Base-by-base conservation (phyloP, 192 early-diverging fungal species). In the Dimargaris cristalligena region DNA sequence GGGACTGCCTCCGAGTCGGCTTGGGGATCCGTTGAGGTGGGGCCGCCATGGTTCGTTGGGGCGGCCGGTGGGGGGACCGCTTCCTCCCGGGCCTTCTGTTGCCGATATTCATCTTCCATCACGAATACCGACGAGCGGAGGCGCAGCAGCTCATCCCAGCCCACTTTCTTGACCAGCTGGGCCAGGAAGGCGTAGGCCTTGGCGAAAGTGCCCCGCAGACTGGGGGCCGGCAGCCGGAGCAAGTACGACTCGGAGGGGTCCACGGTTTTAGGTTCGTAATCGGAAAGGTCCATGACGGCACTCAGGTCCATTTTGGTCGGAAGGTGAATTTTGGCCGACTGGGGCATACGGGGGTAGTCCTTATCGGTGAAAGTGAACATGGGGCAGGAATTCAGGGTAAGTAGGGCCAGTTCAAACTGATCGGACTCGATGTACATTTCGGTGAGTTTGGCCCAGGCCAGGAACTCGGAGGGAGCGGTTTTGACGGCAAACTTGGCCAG, bases 31-130 rank as follows among this genome's bases (percentile, higher is more conserved):
- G n/a, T n/a, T n/a, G n/a, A n/a, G n/a, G n/a, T n/a, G n/a, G n/a
- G n/a, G n/a, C n/a, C n/a, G n/a, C n/a, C n/a, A n/a, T n/a, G n/a
- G n/a, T n/a, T n/a, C n/a, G n/a, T n/a, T n/a, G n/a, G 41, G 18
- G 41, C 41, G 41, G 47, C 47, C 13, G 52, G 14, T 4, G 34
- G 4, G 34, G 29, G 9, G 22, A 9, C 22, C 10, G 35, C 29
- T 35, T 93, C 91, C 22, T 78, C 80, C 35, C 81, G 71, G 23
- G 87, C 85, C 62, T 80, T 80, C 60, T 78, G 79, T 63, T 77
- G 63, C 70, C 83, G 70, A 65, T 99, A 99, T 67, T 99, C 96
- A 60, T 97, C 96, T 50, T 99, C 96, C 96, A 99, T 99, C 6
- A 99, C 94, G 77, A 99, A 99, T 10, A 91, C 94, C 46, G 71